phyloP scores from a whole-genome alignment of 305 asterid genomes.

The Fraxinus sp. region DNA sequence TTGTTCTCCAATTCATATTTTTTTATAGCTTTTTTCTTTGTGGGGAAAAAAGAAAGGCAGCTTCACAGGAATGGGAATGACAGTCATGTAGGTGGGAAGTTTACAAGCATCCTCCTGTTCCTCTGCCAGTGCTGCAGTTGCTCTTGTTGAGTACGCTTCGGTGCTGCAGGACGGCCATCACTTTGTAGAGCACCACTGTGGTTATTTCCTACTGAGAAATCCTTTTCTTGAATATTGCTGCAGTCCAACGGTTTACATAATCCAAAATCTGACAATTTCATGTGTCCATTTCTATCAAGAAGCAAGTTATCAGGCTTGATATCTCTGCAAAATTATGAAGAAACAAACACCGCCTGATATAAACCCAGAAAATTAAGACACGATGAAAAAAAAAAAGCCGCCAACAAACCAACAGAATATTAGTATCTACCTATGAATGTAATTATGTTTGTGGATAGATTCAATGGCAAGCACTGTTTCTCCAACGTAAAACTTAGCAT shows the following conservation, averaged over 20 bases:
- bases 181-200: slow-evolving; percentile 74
- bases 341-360: not conserved
- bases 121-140: slow-evolving; percentile 91
- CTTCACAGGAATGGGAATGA: slow-evolving; percentile 4
- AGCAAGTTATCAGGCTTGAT: slow-evolving; percentile 94
- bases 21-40: not conserved
- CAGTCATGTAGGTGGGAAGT: slow-evolving; percentile 24
- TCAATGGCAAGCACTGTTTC: slow-evolving; percentile 94
- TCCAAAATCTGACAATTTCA: slow-evolving; percentile 91
- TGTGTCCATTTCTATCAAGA: slow-evolving; percentile 83
- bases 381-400: not conserved
- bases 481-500: slow-evolving; percentile 82
- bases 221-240: slow-evolving; percentile 80
- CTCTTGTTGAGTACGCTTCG: slow-evolving; percentile 90
- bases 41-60: not conserved
- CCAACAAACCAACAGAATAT: slow-evolving; percentile 7
- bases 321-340: slow-evolving; percentile 56
- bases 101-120: slow-evolving; percentile 92
- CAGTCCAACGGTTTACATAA: slow-evolving; percentile 89
- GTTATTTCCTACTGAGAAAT: slow-evolving; percentile 62
- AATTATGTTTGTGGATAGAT: slow-evolving; percentile 87
- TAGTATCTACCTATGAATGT: slow-evolving; percentile 70
- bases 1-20: not conserved
- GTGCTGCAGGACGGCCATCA: slow-evolving; percentile 78
- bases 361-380: not conserved